A percentile compares a stretch with the other conserved stretches of the same genome.
Conservation (phyloP, 805 yeast species). For the Tanozyma kutaoensis region DNA sequence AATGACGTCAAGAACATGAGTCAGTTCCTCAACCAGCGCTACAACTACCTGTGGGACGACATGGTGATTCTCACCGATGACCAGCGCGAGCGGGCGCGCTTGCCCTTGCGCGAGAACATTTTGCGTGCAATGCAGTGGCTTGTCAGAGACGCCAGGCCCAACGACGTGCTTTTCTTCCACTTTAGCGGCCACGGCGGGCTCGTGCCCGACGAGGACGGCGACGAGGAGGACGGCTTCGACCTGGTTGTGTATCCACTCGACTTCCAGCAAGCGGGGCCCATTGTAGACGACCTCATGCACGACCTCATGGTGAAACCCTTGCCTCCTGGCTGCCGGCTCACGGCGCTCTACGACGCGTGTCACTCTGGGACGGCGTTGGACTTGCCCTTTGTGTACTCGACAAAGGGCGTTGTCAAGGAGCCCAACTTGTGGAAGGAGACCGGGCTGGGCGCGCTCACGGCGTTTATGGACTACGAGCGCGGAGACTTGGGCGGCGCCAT, state of each 20-base stretch:
- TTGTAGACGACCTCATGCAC: constrained; percentile 67
- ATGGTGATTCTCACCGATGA: constrained; percentile 53
- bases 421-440: constrained; percentile 69
- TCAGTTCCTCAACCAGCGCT: constrained; percentile 18
- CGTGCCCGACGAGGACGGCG: constrained; percentile 54
- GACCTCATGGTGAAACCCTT: constrained; percentile 56
- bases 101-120: constrained; percentile 63
- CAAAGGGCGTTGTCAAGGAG: constrained; percentile 74
- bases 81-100: constrained; percentile 23
- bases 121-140: constrained; percentile 75
- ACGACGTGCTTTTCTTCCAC: constrained; percentile 71
- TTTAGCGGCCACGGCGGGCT: constrained; percentile 85
- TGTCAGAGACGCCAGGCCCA: constrained; percentile 56
- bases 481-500: constrained; percentile 1
- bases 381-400: constrained; percentile 68
- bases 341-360: constrained; percentile 76
- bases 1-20: constrained; percentile 56
- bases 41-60: constrained; percentile 39
- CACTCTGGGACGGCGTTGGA: constrained; percentile 80
- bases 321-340: constrained; percentile 61
- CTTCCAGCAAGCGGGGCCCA: constrained; percentile 51
- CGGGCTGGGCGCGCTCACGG: constrained; percentile 44
- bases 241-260: constrained; percentile 67
- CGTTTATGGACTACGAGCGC: constrained; percentile 10
- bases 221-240: constrained; percentile 63